Base-by-base conservation (phyloP, 2,329 filamentous ascomycete species). In the Cytospora mali region DNA sequence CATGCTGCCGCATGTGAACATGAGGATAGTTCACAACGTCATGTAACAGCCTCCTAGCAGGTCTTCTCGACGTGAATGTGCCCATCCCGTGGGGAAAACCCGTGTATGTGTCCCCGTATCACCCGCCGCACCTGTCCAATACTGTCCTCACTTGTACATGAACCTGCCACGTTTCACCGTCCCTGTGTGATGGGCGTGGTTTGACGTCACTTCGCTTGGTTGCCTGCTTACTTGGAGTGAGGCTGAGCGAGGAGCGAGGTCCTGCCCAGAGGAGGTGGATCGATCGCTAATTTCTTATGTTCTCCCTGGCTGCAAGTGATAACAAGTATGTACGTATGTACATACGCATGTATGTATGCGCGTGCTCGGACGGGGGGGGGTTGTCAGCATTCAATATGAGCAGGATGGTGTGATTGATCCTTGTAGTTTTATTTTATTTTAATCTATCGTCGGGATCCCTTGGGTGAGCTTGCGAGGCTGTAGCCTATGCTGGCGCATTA, bases 201-300 rank as follows among this genome's bases (percentile, higher is more conserved):
- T 60, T 60, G 58, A 55, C 51, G 58, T 60, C 58, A 60, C 58
- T 50, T 49, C 33, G 50, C 58, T 18, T n/a, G 3, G 6, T 21
- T 46, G 42, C 42, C 13, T 46, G n/a, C 2, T n/a, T 35, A 16
- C 49, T 60, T 25, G 50, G 29, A 54, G 57, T 51, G 51, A 39
- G 50, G 57, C 50, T 53, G 57, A 33, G 31, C n/a, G 35, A n/a
- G 27, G 57, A 21, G 28, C 11, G 21, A 18, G 33, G 21, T n/a
- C 4, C 42, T 46, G n/a, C 42, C 42, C 13, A 18, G 42, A 46
- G 13, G 42, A 5, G 14, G n/a, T 10, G n/a, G 42, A 6, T 11
- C 7, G n/a, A 5, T 46, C 42, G n/a, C 3, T 21, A n/a, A n/a
- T 46, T 23, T 6, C 10, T 46, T 13, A 10, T 33, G 9, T 33